A percentile compares a stretch with the other conserved stretches of the same genome.
Conservation (phyloP, 1,284 basidiomycete genomes). For the Singerocomus inundabilis region DNA sequence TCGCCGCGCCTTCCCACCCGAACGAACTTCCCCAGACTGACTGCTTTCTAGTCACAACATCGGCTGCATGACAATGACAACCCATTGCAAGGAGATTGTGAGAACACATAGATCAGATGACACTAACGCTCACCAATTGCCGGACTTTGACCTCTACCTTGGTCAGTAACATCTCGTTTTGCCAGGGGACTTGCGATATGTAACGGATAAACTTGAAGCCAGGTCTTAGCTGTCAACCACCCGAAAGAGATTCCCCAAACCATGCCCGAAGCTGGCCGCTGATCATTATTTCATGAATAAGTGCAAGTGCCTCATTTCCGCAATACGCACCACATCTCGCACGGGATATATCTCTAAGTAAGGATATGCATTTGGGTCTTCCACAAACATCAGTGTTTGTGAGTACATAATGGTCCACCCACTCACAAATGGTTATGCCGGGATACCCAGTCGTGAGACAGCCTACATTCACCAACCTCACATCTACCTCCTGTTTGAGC, state of each 20-base stretch:
- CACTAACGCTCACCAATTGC: constrained; percentile 6
- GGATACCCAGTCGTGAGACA: constrained; percentile 30
- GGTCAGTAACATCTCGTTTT: background rate
- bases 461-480: constrained; percentile 5
- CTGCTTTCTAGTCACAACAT: background rate
- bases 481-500: background rate
- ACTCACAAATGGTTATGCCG: constrained; percentile 37
- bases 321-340: constrained; percentile 10
- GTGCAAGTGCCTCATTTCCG: background rate
- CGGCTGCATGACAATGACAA: background rate
- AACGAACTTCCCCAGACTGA: constrained; percentile 22
- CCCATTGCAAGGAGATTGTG: background rate
- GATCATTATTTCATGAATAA: constrained; percentile 9
- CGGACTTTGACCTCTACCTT: background rate
- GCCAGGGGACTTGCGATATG: constrained; percentile 4
- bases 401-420: background rate
- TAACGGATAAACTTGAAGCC: constrained; percentile 23
- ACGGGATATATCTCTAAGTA: constrained; percentile 45
- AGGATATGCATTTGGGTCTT: constrained; percentile 45
- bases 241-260: constrained; percentile 23
- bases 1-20: constrained; percentile 16
- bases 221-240: constrained; percentile 23
- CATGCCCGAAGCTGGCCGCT: constrained; percentile 5
- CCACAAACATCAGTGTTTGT: constrained; percentile 9
- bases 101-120: background rate